These are phyloP conservation scores for Xylariaceae sp. DNA, from an alignment of 2,329 filamentous ascomycete genomes.

Conservation along the genomic window DNA sequence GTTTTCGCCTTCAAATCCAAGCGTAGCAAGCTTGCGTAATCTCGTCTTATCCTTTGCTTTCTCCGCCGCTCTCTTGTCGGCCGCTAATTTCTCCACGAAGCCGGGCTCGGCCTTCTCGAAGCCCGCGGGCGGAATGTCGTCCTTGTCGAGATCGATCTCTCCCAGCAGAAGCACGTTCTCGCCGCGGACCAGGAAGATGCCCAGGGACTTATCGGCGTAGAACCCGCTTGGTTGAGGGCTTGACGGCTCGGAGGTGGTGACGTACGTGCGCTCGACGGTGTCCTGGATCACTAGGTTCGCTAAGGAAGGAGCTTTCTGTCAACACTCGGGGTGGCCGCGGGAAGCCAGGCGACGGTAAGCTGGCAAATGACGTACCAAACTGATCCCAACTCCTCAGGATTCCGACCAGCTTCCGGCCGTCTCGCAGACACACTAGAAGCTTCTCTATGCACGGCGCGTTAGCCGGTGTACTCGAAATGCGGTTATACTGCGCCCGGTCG, in stretches of 20 bases:
- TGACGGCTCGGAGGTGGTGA: slow-evolving; percentile 39
- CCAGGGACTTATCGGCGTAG: slow-evolving; percentile 83
- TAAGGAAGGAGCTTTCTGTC: slow-evolving; percentile 42
- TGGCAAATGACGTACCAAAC: slow-evolving; percentile 84
- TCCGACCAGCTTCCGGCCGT: slow-evolving; percentile 91
- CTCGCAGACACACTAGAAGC: slow-evolving; percentile 85
- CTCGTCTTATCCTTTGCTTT: slow-evolving; percentile 74
- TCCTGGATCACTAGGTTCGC: slow-evolving; percentile 95
- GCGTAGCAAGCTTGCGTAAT: slow-evolving; percentile 69
- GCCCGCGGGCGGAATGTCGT: slow-evolving; percentile 79
- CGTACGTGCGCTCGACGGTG: slow-evolving; percentile 85
- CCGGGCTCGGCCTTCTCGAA: slow-evolving; percentile 68
- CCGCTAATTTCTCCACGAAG: slow-evolving; percentile 72
- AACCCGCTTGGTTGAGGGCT: slow-evolving; percentile 50
- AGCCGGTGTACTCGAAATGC: slow-evolving; percentile 21
- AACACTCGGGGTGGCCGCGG: not conserved
- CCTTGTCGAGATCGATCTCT: slow-evolving; percentile 95
- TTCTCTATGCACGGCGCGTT: slow-evolving; percentile 68
- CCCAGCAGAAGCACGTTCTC: slow-evolving; percentile 97
- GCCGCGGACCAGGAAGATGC: slow-evolving; percentile 88
- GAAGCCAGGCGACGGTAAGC: not conserved
- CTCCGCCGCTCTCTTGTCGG: slow-evolving; percentile 69
- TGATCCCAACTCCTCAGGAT: slow-evolving; percentile 96
- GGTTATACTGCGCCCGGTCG: not conserved
- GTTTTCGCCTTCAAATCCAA: slow-evolving; percentile 89